phyloP scores from a whole-genome alignment of 495 filamentous ascomycete species.

The Neurospora hispaniola region DNA sequence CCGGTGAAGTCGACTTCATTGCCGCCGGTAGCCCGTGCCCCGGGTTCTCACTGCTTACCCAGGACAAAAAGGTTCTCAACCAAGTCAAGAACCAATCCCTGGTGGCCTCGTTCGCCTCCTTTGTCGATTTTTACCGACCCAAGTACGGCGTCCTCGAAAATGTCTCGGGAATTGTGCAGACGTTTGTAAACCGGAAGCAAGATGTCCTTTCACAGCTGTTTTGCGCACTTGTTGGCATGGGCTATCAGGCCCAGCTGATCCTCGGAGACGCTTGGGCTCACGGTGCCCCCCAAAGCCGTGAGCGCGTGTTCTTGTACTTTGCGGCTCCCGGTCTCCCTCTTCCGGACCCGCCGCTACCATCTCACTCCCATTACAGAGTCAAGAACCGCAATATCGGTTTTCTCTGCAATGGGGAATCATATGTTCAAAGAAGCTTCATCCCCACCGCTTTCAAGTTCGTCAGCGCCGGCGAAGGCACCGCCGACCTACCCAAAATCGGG shows the following conservation, averaged over 20 bases:
- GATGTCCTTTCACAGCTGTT: conserved; percentile 60
- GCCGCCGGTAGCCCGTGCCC: conserved; percentile 64
- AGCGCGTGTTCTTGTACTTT: conserved; percentile 54
- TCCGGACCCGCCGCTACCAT: conserved; percentile 41
- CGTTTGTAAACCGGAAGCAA: conserved; percentile 25
- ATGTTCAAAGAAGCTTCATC: conserved; percentile 39
- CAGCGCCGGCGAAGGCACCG: conserved; percentile 36
- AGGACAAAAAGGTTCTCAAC: conserved; percentile 29
- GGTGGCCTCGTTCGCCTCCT: conserved; percentile 61
- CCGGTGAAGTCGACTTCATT: conserved; percentile 57
- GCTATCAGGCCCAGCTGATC: conserved; percentile 58
- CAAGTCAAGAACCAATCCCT: conserved; percentile 56
- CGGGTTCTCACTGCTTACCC: conserved; percentile 56
- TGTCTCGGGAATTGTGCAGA: conserved; percentile 48
- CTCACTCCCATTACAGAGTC: conserved; percentile 47
- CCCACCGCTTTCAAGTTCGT: conserved; percentile 48
- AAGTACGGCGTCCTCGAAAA: conserved; percentile 67
- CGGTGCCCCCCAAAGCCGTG: conserved; percentile 51
- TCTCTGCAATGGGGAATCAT: conserved; percentile 48
- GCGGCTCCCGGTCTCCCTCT: conserved; percentile 50
- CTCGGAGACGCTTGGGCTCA: conserved; percentile 57
- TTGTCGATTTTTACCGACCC: conserved; percentile 61
- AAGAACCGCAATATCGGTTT: conserved; percentile 36
- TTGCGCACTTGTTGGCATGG: conserved; percentile 57
- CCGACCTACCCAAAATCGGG: conserved; percentile 49